Conservation (phyloP, 345 rosid species). For the Dimocarpus longan region DNA sequence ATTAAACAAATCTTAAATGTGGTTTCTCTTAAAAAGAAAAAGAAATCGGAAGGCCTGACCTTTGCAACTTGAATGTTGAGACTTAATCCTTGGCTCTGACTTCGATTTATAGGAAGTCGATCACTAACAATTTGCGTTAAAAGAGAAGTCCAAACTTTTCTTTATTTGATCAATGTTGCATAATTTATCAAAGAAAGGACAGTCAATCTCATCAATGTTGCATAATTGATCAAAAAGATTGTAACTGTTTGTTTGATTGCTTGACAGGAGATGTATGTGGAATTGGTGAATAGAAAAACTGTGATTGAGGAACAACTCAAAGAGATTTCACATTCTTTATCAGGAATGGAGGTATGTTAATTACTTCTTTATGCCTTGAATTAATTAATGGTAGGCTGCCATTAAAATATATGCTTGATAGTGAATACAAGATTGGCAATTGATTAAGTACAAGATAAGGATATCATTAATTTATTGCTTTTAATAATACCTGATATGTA, state of each 20-base stretch:
- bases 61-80: constrained; percentile 73
- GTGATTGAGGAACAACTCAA: constrained; percentile 56
- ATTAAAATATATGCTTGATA: not conserved
- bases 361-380: not conserved
- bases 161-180: not conserved
- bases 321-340: constrained; percentile 48
- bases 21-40: not conserved
- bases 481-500: not conserved
- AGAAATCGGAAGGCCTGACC: constrained; percentile 39
- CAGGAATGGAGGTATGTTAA: constrained; percentile 52
- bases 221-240: not conserved
- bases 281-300: constrained; percentile 59
- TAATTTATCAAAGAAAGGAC: not conserved
- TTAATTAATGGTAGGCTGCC: not conserved
- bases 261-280: constrained; percentile 54
- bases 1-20: not conserved
- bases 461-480: not conserved
- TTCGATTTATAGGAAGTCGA: not conserved
- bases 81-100: not conserved
- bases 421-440: not conserved
- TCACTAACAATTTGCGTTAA: not conserved
- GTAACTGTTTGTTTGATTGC: not conserved
- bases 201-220: not conserved
- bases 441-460: not conserved
- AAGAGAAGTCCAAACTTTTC: not conserved